Evolutionary conservation across 2,329 filamentous ascomycete genomes (phyloP), one percentile per base, ranked within the genome.

Genomic region (Trichoderma asperellum): DNA sequence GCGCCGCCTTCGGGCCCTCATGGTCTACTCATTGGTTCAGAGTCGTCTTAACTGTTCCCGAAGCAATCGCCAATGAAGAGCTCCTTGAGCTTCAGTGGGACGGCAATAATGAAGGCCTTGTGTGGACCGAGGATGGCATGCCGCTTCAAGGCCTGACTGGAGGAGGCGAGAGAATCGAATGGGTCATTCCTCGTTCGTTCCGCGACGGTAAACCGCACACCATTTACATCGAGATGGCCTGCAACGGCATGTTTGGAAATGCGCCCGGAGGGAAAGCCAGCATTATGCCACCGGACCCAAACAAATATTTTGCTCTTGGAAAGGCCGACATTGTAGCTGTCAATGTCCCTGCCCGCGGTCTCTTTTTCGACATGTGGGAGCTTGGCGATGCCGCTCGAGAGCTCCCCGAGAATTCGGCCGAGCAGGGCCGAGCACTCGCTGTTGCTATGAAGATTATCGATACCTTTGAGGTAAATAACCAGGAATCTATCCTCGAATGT

Each of bases 11-110:
- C 74, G 96, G 96, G 0, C 96, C 96, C 2, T 96, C 94, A 43
- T 99, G 96, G 96, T 92, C 94, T 1, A 99, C 96, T 10, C 96
- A 98, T 80, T 99, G 96, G 96, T 97, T 99, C 86, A 92, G 90
- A 75, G 88, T 97, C 68, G 83, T 90, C 68, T 82, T 99, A 71
- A 92, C 88, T 5, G 86, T 98, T 16, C 95, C 96, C 8, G 77
- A 88, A 68, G 83, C 92, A 14, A 87, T 97, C 75, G 82, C 81
- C 32, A 82, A 93, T 72, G 93, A 96, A 75, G 89, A 94, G 73
- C 89, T 92, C 58, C 85, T 99, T n/a, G 94, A 98, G 80, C 89
- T 98, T 69, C 94, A 97, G 76, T 99, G 96, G 95, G 95, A 99
- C 81, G 91, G 92, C 47, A 91, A 93, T 82, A 97, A 94, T 74